Evolutionary conservation across 345 rosid genomes (phyloP).

Genomic region (Populus simonii): DNA sequence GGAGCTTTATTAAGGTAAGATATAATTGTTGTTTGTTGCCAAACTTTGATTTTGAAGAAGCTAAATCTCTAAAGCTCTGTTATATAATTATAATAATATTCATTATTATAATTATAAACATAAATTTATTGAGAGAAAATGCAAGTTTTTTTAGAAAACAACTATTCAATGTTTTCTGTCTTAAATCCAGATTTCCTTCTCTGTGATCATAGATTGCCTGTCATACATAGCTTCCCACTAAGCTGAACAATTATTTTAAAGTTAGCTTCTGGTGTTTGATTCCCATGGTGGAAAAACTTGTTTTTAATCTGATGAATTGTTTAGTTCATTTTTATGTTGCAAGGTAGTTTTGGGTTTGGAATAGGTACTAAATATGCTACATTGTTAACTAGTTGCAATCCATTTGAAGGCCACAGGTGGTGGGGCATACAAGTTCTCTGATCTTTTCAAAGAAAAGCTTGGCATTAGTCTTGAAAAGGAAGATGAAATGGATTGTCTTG

Average conservation of each 20-base stretch:
- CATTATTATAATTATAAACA: background rate
- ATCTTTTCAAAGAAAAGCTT: slow-evolving; percentile 89
- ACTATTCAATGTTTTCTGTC: background rate
- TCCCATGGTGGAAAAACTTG: background rate
- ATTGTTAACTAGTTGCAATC: slow-evolving; percentile 15
- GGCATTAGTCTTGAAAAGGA: slow-evolving; percentile 95
- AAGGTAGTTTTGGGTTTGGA: background rate
- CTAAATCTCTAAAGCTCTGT: background rate
- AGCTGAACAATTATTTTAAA: background rate
- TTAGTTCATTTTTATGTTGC: slow-evolving; percentile 2
- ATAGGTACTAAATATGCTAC: background rate
- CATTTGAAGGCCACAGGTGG: slow-evolving; percentile 95
- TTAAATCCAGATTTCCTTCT: background rate
- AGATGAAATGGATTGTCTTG: slow-evolving; percentile 99
- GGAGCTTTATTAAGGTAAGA: slow-evolving; percentile 68
- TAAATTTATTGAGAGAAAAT: background rate
- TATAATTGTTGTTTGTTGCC: slow-evolving; percentile 34
- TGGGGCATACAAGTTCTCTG: slow-evolving; percentile 94
- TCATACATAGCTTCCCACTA: background rate
- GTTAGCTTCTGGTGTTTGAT: background rate
- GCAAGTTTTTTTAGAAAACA: no score
- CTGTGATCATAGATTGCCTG: background rate
- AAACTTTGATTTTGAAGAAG: slow-evolving; percentile 18
- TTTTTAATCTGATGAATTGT: background rate
- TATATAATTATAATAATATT: background rate